Evolutionary conservation across 2,329 filamentous ascomycete genomes (phyloP), one percentile per base, ranked within the genome.

Genomic region (Metarhizium sp.): DNA sequence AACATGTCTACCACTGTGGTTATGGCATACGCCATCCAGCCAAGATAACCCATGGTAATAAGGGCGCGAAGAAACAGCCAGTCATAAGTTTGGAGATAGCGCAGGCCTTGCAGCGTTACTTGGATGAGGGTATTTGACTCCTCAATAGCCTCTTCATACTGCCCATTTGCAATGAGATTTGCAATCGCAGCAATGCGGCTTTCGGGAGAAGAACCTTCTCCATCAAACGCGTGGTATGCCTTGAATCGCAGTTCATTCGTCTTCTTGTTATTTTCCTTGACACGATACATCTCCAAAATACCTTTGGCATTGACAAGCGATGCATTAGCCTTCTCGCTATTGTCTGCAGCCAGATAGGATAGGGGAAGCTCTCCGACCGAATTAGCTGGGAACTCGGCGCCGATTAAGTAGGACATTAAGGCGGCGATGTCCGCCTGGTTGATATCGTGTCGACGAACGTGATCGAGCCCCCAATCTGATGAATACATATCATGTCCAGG

Each of bases 41-140:
- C 94, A 7, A 97, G 74, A 65, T 97, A 99, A 18, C 94, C 94
- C 13, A 88, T 68, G 2, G 94, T 96, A 57, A 99, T 87, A 51
- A 99, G 78, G 2, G 90, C 87, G 58, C 94, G 81, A 40, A 99
- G 75, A 72, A 99, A 99, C 2, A 99, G 78, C 94, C 94, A 99
- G 73, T 99, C 94, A 65, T 99, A 99, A 0, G 92, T 99, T 71
- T 99, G 94, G 30, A 99, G 79, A 68, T 99, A 99, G 52, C 94
- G 83, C 58, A 99, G 75, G 7, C 94, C 94, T 58, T 90, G 81
- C 1, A 99, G 78, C 2, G 84, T 87, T 52, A 89, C 73, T 57
- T 87, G 80, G 58, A 97, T 88, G 14, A 99, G 77, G 32, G 84
- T 81, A 46, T 87, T 84, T 1, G 89, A 90, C 63, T 88, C 81